phyloP scores from a whole-genome alignment of 495 filamentous ascomycete species.

The Penicillium pulvis region DNA sequence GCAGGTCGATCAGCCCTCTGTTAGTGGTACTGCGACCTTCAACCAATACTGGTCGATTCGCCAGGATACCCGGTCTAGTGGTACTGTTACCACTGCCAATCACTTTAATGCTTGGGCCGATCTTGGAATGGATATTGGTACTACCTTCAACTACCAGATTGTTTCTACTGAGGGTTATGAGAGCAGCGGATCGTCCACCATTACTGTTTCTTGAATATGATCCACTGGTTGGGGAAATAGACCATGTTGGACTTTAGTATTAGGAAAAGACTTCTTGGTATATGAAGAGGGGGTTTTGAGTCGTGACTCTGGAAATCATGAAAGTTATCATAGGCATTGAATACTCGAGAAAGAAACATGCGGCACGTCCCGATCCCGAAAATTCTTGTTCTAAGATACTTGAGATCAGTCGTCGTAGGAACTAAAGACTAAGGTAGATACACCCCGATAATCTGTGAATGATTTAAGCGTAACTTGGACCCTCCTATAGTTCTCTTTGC shows the following conservation, averaged over 20 bases:
- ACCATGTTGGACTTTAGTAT: not conserved
- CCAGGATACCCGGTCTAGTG: conserved; percentile 52
- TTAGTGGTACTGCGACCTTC: conserved; percentile 61
- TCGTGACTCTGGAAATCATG: too few relatives aligned
- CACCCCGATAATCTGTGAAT: too few relatives aligned
- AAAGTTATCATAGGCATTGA: too few relatives aligned
- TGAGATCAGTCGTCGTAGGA: too few relatives aligned
- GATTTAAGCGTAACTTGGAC: too few relatives aligned
- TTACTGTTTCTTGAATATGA: conserved; percentile 43
- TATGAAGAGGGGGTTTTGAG: not conserved
- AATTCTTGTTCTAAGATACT: too few relatives aligned
- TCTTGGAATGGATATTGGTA: conserved; percentile 50
- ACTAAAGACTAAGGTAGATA: too few relatives aligned
- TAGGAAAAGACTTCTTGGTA: not conserved
- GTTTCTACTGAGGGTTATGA: conserved; percentile 61
- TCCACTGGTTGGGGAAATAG: not conserved
- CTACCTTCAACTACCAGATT: conserved; percentile 60
- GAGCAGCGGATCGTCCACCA: conserved; percentile 52
- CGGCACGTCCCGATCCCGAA: too few relatives aligned
- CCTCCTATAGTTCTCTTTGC: not conserved
- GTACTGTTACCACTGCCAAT: conserved; percentile 53
- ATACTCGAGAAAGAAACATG: too few relatives aligned
- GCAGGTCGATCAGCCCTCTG: conserved; percentile 61
- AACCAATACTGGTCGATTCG: conserved; percentile 65
- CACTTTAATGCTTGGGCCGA: conserved; percentile 66